Percentiles rank a stretch among this genome's conserved stretches.
These are phyloP conservation scores for Camillea tinctor DNA, from an alignment of 2,329 filamentous ascomycete species.

Conservation along the genomic window DNA sequence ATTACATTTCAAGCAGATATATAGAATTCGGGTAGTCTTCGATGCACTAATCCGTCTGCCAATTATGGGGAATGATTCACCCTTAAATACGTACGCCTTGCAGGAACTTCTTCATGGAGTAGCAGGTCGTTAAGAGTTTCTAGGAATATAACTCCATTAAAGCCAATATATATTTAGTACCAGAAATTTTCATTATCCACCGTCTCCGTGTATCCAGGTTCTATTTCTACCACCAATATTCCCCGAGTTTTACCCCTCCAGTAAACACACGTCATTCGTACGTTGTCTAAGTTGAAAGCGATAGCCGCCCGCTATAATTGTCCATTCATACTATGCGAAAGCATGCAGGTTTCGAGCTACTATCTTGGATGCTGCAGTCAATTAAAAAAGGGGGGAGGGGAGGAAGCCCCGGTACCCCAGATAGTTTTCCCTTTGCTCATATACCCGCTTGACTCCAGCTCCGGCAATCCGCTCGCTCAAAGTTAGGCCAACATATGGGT, in stretches of 20 bases:
- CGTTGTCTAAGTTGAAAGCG: background rate
- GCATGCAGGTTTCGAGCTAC: background rate
- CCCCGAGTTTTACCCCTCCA: background rate
- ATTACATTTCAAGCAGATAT: background rate
- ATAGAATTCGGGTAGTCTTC: background rate
- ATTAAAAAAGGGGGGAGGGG: background rate
- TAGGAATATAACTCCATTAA: background rate
- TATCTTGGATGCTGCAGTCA: background rate
- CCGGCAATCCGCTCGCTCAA: background rate
- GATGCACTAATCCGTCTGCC: background rate
- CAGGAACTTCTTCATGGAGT: background rate
- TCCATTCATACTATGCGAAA: background rate
- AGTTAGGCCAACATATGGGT: background rate
- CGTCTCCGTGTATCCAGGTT: no score
- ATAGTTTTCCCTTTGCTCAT: background rate
- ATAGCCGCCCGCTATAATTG: background rate
- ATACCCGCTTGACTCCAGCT: background rate
- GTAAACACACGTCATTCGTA: background rate
- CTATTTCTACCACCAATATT: background rate
- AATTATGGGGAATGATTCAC: background rate
- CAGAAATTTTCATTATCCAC: background rate
- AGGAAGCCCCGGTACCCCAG: background rate
- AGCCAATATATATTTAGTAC: background rate
- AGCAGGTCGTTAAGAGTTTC: background rate
- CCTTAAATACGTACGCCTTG: background rate